Evolutionary conservation across 208 protist genomes (phyloP), one percentile per base, ranked within the genome.

Genomic region (Plasmodiophora brassicae): DNA sequence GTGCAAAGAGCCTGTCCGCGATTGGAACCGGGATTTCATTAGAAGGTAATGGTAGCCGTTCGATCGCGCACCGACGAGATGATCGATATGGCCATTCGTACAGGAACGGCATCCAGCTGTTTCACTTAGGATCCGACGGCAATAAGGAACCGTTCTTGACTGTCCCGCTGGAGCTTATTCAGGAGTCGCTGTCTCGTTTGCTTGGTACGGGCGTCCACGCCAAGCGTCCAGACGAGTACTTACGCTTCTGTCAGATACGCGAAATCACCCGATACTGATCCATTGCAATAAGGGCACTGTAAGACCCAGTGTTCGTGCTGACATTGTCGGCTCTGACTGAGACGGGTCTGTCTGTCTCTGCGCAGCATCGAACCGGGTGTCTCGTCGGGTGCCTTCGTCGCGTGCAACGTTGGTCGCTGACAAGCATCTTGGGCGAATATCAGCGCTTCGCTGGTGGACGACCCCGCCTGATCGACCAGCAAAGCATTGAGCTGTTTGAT

Each of bases 131-230:
- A 0, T 98, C 97, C 0, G 95, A 97, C 85, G 97, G 97, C 25
- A 95, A 95, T 89, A 98, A 88, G 93, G 96, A 98, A 90, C 97
- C 97, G 1, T 99, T 99, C 92, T 94, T 95, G 36, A 96, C 98
- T 87, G 98, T 99, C 45, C 96, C 96, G 0, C 95, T 97, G 87
- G 89, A 94, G 10, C 20, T 57, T 46, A 65, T 88, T 35, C n/a
- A 86, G 44, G 43, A 65, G 38, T 44, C 87, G 8, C 20, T 88
- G 0, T 1, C 43, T 5, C 32, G 45, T 45, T n/a, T 78, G 10
- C 65, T 78, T 32, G 65, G 65, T 78, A 57, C 50, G 50, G 14
- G 25, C 14, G 14, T 57, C 50, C 25, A 28, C 50, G 25, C 50
- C 14, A 25, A 28, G 50, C 20, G 25, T 57, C 25, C 14, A 28